These are phyloP conservation scores for Salicornia ramosissima DNA, from an alignment of 148 eudicot species.

Conservation along the genomic window DNA sequence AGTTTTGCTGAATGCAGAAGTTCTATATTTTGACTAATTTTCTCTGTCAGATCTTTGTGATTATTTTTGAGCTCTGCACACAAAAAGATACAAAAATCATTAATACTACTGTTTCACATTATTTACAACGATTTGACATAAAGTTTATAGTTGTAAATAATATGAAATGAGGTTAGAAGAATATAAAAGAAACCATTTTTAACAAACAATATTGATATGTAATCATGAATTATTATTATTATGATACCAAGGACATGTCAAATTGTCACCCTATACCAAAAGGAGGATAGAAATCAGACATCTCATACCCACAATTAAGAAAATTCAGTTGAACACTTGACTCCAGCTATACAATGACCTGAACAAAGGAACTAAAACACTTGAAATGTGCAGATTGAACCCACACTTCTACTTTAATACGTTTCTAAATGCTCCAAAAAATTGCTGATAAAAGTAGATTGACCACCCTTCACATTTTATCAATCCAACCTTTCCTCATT, in stretches of 20 bases:
- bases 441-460: not conserved
- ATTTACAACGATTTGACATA: no score
- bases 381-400: not conserved
- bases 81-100: not conserved
- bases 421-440: not conserved
- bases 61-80: constrained; percentile 56
- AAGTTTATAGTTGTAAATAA: no score
- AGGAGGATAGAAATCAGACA: not conserved
- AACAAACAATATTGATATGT: not conserved
- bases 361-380: not conserved
- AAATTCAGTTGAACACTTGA: not conserved
- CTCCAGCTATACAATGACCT: not conserved
- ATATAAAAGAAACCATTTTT: not conserved
- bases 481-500: not conserved
- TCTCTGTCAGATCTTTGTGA: constrained; percentile 56
- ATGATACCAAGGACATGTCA: not conserved
- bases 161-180: no score
- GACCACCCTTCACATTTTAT: not conserved
- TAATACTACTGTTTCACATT: no score
- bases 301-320: not conserved
- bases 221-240: not conserved
- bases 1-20: constrained; percentile 58
- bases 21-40: constrained; percentile 57
- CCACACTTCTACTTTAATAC: not conserved
- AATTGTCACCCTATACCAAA: not conserved